Evolutionary conservation across 2,329 filamentous ascomycete species (phyloP), one percentile per base, ranked within the genome.

Genomic region (Thelonectria discophora): DNA sequence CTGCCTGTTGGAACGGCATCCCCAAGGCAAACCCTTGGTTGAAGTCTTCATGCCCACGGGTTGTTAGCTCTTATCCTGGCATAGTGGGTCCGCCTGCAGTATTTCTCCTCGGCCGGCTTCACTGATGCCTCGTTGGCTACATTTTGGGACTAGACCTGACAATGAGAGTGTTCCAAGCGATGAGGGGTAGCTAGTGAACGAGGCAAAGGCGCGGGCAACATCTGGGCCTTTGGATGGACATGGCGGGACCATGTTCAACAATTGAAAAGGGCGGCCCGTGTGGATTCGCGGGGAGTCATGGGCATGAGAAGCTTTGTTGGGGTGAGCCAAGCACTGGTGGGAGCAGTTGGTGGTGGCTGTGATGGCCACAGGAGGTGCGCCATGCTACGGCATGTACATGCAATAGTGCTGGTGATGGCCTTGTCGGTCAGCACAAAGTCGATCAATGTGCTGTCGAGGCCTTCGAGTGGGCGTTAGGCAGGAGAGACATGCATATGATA

Each of bases 271-370:
- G 27, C 58, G 58, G 53, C 53, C 58, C 53, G 53, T 40, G 47
- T 61, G 53, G 58, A 43, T 61, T 56, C 48, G 48, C 37, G 58
- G 48, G 47, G 58, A 52, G 34, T 21, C 54, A 27, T 40, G 32
- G 58, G 58, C 48, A 48, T 21, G 42, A 21, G 52, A 45, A 47
- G 40, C 39, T 30, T 60, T 52, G 47, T 48, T 43, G 51, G 51
- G 18, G 37, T 34, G 40, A 24, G 21, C 17, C 34, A 48, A 47
- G 52, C 52, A 24, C 39, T 17, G 34, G n/a, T 34, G 27, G 12
- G 10, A 30, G 20, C 32, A 17, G 39, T 20, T 52, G 58, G 40
- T 17, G 47, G 40, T 42, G 42, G 42, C 17, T 32, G 50, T 13
- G n/a, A 49, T 24, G 18, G 32, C 5, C 27, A 20, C n/a, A 15